Conservation (phyloP, 371 early-diverging fungal genomes). For the Fennellomyces sp. region DNA sequence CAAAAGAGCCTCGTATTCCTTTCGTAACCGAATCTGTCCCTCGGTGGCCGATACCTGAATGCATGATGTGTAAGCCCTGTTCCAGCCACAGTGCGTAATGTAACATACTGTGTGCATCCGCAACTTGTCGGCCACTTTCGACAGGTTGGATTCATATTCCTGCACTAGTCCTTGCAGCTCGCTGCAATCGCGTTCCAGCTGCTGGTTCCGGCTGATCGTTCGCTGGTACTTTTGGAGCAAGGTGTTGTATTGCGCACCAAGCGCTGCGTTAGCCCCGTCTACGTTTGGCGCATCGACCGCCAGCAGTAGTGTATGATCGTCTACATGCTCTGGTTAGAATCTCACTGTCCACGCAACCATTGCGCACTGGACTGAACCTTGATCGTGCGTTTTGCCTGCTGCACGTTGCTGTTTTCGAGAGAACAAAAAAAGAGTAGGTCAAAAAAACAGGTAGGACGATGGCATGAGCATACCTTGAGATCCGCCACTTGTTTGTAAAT, state of each 20-base stretch:
- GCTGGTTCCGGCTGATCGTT: constrained; percentile 16
- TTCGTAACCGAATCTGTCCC: constrained; percentile 33
- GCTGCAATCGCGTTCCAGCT: constrained; percentile 28
- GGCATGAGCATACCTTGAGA: constrained; percentile 28
- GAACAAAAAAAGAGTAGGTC: background rate
- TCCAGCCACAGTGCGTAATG: too few relatives aligned
- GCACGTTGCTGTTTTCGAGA: constrained; percentile 13
- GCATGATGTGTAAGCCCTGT: too few relatives aligned
- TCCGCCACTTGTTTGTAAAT: constrained; percentile 24
- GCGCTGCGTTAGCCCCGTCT: constrained; percentile 4
- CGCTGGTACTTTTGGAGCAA: constrained; percentile 21
- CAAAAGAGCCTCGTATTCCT: constrained; percentile 46
- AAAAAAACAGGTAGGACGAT: background rate
- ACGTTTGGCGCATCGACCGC: background rate
- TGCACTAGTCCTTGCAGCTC: constrained; percentile 31
- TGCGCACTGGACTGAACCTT: background rate
- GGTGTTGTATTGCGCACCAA: constrained; percentile 10
- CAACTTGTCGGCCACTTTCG: constrained; percentile 32
- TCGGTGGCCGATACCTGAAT: constrained; percentile 36
- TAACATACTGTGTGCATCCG: constrained; percentile 30
- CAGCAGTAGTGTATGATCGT: background rate
- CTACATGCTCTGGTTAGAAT: background rate
- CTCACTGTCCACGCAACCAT: too few relatives aligned
- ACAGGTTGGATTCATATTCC: constrained; percentile 36
- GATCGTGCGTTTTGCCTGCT: constrained; percentile 2